A percentile compares a stretch with the other conserved stretches of the same genome.
These are phyloP conservation scores for Colletotrichum euphorbiae DNA, from an alignment of 2,329 filamentous ascomycete species.

Conservation along the genomic window DNA sequence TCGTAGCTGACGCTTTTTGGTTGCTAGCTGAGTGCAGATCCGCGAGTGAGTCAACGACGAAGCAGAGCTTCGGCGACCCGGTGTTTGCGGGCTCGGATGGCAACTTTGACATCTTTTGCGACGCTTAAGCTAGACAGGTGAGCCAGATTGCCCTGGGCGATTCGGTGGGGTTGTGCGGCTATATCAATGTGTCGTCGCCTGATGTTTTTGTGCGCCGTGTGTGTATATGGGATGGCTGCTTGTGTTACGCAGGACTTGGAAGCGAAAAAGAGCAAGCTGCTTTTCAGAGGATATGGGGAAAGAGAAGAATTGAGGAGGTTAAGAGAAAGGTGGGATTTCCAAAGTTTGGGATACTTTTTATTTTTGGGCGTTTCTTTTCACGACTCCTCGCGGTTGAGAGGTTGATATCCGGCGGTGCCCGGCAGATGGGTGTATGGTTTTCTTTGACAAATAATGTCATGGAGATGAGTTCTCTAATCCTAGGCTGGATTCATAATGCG, in stretches of 20 bases:
- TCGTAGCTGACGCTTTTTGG: not conserved
- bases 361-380: slow-evolving; percentile 8
- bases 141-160: not conserved
- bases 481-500: not conserved
- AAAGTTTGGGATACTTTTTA: not conserved
- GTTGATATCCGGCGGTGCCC: slow-evolving; percentile 20
- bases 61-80: slow-evolving; percentile 43
- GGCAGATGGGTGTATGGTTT: not conserved
- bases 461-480: not conserved
- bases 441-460: slow-evolving; percentile 17
- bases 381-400: slow-evolving; percentile 1
- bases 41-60: slow-evolving; percentile 46
- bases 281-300: too few relatives aligned
- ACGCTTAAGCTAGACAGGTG: slow-evolving; percentile 45
- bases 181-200: not conserved
- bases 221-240: slow-evolving; percentile 7
- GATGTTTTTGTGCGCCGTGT: not conserved
- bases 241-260: not conserved
- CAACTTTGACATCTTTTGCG: slow-evolving; percentile 61
- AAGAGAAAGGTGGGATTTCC: not conserved
- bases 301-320: not conserved
- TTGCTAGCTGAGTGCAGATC: slow-evolving; percentile 54
- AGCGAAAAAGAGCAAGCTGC: not conserved
- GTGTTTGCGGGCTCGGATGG: slow-evolving; percentile 53
- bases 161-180: too few relatives aligned